These are phyloP conservation scores for Phaeotremella skinneri DNA, from an alignment of 768 basidiomycete species.

Conservation along the genomic window DNA sequence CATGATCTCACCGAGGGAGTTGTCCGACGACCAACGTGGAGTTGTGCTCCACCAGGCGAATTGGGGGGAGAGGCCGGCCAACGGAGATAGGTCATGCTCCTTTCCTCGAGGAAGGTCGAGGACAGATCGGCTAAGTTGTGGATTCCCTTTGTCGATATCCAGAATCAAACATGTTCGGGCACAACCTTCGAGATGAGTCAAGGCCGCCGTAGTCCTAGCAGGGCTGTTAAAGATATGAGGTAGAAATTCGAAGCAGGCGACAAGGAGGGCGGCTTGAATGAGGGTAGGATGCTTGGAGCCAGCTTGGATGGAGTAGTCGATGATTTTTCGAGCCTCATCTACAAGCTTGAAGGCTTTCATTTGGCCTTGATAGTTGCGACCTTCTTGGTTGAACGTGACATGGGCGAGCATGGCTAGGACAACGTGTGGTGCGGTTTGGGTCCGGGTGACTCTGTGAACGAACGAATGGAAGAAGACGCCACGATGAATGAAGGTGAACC, in stretches of 20 bases:
- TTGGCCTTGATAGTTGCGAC: background rate
- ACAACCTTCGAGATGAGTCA: background rate
- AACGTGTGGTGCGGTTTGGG: background rate
- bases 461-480: background rate
- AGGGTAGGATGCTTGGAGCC: background rate
- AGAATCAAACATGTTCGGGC: background rate
- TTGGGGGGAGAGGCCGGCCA: background rate
- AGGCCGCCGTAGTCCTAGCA: background rate
- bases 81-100: background rate
- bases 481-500: background rate
- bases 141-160: background rate
- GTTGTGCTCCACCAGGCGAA: background rate
- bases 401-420: slow-evolving; percentile 1
- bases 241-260: background rate
- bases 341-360: background rate
- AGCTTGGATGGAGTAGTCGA: slow-evolving; percentile 2
- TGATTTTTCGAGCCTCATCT: background rate
- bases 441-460: background rate
- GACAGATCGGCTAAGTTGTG: background rate
- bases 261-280: background rate
- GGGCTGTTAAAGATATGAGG: background rate
- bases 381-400: background rate
- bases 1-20: background rate
- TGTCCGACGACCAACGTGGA: background rate
- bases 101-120: background rate